Evolutionary conservation across 768 basidiomycete genomes (phyloP), one percentile per base, ranked within the genome.

Genomic region (Boletus reticulatus): DNA sequence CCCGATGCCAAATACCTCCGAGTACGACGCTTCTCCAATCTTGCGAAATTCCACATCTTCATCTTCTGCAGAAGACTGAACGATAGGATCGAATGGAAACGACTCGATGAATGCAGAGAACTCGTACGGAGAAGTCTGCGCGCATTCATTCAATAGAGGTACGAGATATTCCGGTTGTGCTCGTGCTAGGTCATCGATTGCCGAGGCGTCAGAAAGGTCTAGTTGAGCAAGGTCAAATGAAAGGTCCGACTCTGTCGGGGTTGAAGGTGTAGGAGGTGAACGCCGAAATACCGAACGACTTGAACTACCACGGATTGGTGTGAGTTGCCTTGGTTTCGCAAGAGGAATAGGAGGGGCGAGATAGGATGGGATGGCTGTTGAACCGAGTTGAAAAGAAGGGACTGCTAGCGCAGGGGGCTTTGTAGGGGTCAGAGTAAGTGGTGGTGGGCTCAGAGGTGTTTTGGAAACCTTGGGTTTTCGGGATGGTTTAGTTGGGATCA

Each of bases 1-100:
- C 4, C 88, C 88, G 48, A 94, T 87, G 9, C 89, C 89, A 70
- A 92, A 99, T 29, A 99, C 97, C 67, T 99, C 97, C 0, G 93
- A 96, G 71, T 89, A 99, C 47, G 90, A 92, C 8, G 97, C 97
- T 74, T 99, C 97, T 41, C 96, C 96, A 44, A 98, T 86, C 72
- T 99, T 99, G 61, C 73, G 78, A 72, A 94, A 93, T 7, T 53
- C 70, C 22, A 71, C 56, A 57, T 73, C 60, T 61, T 61, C 72
- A 62, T 56, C 63, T 36, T 64, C 61, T 31, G 61, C 58, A 11
- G 66, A 64, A 42, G 71, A 69, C 44, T 67, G 73, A n/a, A 89
- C 79, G 51, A 89, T 76, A 3, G 84, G 80, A 63, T 92, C 90
- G 58, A 80, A 82, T 11, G 88, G 89, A 64, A 93, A 93, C 20